These are phyloP conservation scores for Penicillium arizonense DNA, from an alignment of 495 filamentous ascomycete genomes.

Conservation along the genomic window DNA sequence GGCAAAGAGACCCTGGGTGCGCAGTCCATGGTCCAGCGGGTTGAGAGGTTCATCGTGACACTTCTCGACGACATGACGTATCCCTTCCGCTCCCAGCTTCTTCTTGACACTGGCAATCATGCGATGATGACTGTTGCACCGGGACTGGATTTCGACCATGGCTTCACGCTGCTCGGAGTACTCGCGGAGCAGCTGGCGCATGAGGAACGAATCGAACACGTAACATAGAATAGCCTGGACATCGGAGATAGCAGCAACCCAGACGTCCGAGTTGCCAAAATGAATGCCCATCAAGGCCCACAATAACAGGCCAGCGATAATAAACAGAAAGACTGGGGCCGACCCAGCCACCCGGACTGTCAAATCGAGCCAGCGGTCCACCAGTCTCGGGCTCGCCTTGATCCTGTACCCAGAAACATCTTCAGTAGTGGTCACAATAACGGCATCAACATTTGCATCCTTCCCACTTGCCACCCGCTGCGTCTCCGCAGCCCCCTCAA, in stretches of 20 bases:
- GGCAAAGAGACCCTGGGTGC: conserved; percentile 14
- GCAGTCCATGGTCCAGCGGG: conserved; percentile 13
- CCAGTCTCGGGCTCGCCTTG: conserved; percentile 13
- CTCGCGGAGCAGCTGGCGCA: conserved; percentile 35
- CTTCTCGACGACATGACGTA: conserved; percentile 2
- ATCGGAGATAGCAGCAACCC: conserved; percentile 38
- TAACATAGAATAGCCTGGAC: conserved; percentile 37
- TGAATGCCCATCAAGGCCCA: conserved; percentile 31
- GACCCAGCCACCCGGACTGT: conserved; percentile 28
- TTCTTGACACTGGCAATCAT: conserved; percentile 23
- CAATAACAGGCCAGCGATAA: conserved; percentile 19
- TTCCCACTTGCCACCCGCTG: conserved; percentile 8
- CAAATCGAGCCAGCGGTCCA: conserved; percentile 34
- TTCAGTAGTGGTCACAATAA: neutral
- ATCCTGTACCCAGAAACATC: conserved; percentile 17
- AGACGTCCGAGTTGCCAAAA: conserved; percentile 27
- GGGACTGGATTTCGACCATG: conserved; percentile 30
- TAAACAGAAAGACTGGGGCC: conserved; percentile 23
- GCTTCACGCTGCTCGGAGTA: conserved; percentile 22
- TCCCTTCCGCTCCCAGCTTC: conserved; percentile 14
- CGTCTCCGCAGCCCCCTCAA: conserved; percentile 21
- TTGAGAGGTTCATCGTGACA: conserved; percentile 5
- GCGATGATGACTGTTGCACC: conserved; percentile 25
- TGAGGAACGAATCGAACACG: conserved; percentile 37
- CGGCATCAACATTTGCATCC: neutral